Evolutionary conservation across 805 yeast genomes (phyloP), one percentile per base, ranked within the genome.

Genomic region (Saccharomycopsis olivae): DNA sequence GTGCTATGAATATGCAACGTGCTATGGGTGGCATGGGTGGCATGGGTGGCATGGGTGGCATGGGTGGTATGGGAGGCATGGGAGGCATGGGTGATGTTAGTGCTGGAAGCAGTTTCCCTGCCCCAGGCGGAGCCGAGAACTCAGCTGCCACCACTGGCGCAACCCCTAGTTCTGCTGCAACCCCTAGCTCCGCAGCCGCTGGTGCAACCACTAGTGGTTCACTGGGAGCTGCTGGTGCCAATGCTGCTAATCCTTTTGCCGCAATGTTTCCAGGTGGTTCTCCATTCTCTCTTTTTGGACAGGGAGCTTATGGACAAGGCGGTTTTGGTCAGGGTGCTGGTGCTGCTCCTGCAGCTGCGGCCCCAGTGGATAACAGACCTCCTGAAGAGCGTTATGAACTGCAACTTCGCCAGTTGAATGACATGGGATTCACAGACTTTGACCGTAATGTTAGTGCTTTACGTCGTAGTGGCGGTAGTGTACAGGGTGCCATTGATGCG

Each of bases 401-500:
- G 2, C 92, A 79, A 56, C 61, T 79, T 47, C 73, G 83, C 51
- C 89, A 81, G 54, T 64, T 79, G 52, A 83, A 80, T 54, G 89
- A 82, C 53, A 78, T 82, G 71, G 92, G 92, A 5, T 89, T 89
- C 64, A 75, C 73, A 50, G 96, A 89, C 50, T 89, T 89, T 56
- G 97, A 89, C 50, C 71, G 84, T 50, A 92, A 92, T 55, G 87
- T 92, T 18, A 78, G 76, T 21, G 97, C 97, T 1, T 69, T 92
- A 52, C 76, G 96, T 64, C 76, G 97, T 62, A 76, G 89, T 40
- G 98, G 98, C 25, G 98, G 98, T 6, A 84, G 88, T 47, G 96
- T 89, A 19, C 96, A 89, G 62, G 96, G 96, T 34, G 98, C 98
- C 9, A 68, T 89, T 38, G 96, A 89, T 59, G 83, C 85, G 39